A percentile compares a stretch with the other conserved stretches of the same genome.
Conservation (phyloP, 2,329 filamentous ascomycete species). For the Sporothrix pallida region DNA sequence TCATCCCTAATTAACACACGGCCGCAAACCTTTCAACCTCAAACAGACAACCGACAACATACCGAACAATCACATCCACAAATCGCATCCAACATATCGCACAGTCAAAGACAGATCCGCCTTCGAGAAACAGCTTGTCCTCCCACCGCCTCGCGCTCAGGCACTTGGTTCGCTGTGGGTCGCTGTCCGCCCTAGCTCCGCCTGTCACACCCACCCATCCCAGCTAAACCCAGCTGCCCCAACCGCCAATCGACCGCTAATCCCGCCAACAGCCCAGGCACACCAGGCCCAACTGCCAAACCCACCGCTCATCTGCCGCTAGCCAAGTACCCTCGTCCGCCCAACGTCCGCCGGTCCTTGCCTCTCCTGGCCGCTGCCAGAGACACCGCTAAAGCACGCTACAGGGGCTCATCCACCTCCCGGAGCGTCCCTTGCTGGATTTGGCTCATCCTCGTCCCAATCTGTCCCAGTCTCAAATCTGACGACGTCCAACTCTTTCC, state of each 20-base stretch:
- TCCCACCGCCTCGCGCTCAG: constrained; percentile 18
- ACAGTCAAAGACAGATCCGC: not conserved
- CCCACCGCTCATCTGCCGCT: constrained; percentile 3
- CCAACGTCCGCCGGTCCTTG: constrained; percentile 5
- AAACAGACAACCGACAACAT: constrained; percentile 9
- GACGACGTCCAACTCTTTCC: not conserved
- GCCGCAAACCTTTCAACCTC: not conserved
- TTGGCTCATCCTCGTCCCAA: not conserved
- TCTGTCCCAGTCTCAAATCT: not conserved
- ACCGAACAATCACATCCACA: not conserved
- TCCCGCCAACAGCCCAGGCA: not conserved
- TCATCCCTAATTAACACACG: constrained; percentile 19
- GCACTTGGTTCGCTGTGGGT: constrained; percentile 1
- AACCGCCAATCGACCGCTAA: constrained; percentile 6
- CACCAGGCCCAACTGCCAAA: not conserved
- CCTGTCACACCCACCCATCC: constrained; percentile 6
- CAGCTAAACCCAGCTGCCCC: not conserved
- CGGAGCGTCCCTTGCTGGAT: not conserved
- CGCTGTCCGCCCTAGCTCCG: not conserved
- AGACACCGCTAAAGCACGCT: constrained; percentile 30
- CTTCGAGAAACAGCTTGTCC: not conserved
- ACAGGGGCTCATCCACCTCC: constrained; percentile 14
- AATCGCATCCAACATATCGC: not conserved
- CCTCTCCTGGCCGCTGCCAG: not conserved
- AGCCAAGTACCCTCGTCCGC: not conserved